phyloP scores from a whole-genome alignment of 164 flowering plant genomes.

The Magnolia kwangsiensis region DNA sequence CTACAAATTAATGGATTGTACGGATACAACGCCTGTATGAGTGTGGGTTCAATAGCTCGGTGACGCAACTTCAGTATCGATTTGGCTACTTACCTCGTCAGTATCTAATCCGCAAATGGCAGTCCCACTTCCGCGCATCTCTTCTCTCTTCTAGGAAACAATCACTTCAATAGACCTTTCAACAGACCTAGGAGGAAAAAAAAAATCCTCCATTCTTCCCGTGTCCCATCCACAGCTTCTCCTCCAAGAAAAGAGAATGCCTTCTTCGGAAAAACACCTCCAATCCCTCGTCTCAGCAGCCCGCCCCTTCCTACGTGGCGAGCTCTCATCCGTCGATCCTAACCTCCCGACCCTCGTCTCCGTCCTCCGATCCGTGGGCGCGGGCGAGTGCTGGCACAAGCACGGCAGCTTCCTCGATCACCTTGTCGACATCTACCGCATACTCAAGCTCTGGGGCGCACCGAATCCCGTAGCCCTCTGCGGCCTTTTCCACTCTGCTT shows the following conservation, averaged over 20 bases:
- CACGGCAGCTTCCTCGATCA: slow-evolving; percentile 93
- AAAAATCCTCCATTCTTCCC: not conserved
- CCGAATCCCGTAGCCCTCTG: slow-evolving; percentile 69
- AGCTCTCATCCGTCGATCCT: slow-evolving; percentile 48
- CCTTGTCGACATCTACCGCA: slow-evolving; percentile 65
- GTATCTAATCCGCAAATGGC: too few species aligned
- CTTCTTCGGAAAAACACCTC: slow-evolving; percentile 20
- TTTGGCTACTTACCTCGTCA: too few species aligned
- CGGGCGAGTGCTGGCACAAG: slow-evolving; percentile 99
- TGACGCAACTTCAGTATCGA: too few species aligned
- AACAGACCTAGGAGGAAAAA: too few species aligned
- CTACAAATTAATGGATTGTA: too few species aligned
- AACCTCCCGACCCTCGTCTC: slow-evolving; percentile 62
- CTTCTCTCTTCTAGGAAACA: too few species aligned
- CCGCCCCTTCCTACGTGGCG: slow-evolving; percentile 80
- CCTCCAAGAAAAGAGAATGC: not conserved
- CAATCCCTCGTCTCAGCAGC: slow-evolving; percentile 44
- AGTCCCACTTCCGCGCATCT: too few species aligned
- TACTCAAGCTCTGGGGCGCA: slow-evolving; percentile 67
- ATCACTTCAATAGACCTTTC: too few species aligned
- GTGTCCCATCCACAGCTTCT: not conserved
- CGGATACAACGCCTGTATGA: too few species aligned
- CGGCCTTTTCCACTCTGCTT: slow-evolving; percentile 97
- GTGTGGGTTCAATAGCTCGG: too few species aligned
- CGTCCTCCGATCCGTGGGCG: slow-evolving; percentile 78